Base-by-base conservation (phyloP, 352 stramenopile species). In the Pythium grandisporangium region DNA sequence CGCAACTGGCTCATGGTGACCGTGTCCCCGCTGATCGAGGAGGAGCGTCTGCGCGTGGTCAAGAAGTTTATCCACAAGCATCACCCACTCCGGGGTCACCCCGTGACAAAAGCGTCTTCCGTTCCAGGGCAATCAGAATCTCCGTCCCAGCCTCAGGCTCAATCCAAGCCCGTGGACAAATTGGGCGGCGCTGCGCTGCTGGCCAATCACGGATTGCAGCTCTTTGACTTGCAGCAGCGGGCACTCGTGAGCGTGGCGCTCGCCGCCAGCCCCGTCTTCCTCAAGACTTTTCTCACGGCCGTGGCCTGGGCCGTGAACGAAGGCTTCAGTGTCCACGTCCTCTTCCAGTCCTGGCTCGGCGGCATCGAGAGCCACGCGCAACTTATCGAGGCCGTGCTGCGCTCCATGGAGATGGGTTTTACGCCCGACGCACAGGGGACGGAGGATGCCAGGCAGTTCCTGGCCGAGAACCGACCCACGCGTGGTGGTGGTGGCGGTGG, bases 221-320 rank as follows among this genome's bases (percentile, higher is more conserved):
- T 92, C 14, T 86, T 88, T 37, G 70, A 89, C 37, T 70, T 88
- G 10, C 78, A 92, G 44, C 68, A 87, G 45, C 79, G 73, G 27
- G 78, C 78, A 11, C 67, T 88, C 39, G 63, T 77, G 5, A 72
- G 68, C 4, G 48, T 88, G 23, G 51, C 60, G 6, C 63, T 71
- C 25, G 69, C 63, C 16, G 48, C 66, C 12, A 80, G 52, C 34
- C 64, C 78, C 3, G 55, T 77, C 23, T 89, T 85, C 37, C 46
- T 92, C 25, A 81, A 87, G 46, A 66, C 68, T 11, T 68, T 89
- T 19, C 65, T 92, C 13, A 47, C 47, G 1, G 58, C 54, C 17
- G 22, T 89, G 20, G 52, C 68, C 12, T 92, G 75, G 78, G 76
- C 74, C 2, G 56, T 77, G 14, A 70, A 64, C 42, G 75, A 86